phyloP scores from a whole-genome alignment of 176 grass and related monocot genomes.

The Stipa capillata region DNA sequence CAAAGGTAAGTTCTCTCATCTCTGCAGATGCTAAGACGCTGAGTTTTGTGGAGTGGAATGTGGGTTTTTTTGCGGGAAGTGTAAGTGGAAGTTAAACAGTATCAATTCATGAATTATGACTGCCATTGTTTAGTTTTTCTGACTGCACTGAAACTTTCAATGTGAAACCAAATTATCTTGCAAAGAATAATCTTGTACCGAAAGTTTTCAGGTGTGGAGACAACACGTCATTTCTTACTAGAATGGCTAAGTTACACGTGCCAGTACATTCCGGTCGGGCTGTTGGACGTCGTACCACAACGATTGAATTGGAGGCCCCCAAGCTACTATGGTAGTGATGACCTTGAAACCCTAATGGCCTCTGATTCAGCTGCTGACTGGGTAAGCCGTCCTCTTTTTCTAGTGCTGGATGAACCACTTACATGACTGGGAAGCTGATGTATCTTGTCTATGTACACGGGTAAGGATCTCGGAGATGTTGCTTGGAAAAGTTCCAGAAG shows the following conservation, averaged over 20 bases:
- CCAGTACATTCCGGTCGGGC: constrained; percentile 72
- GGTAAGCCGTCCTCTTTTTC: constrained; percentile 39
- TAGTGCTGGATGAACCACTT: neutral
- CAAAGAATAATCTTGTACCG: neutral
- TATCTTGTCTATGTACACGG: constrained; percentile 17
- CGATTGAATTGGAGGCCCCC: constrained; percentile 84
- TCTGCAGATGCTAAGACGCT: neutral
- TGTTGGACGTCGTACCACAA: constrained; percentile 78
- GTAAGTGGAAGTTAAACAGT: neutral
- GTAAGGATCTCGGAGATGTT: constrained; percentile 91
- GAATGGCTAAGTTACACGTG: constrained; percentile 90
- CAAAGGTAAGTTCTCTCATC: constrained; percentile 48
- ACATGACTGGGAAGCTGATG: neutral
- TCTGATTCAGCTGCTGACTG: constrained; percentile 96
- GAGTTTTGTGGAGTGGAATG: too few relatives aligned
- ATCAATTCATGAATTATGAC: too few relatives aligned
- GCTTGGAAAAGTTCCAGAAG: constrained; percentile 83
- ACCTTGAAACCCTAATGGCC: constrained; percentile 90
- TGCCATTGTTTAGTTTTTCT: neutral
- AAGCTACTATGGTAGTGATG: constrained; percentile 69
- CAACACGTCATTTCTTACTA: constrained; percentile 81
- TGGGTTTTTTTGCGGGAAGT: too few relatives aligned
- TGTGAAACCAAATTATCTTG: neutral
- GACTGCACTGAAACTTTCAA: neutral
- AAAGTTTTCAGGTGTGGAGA: constrained; percentile 66